A percentile compares a stretch with the other conserved stretches of the same genome.
These are phyloP conservation scores for Colletotrichum chrysophilum DNA, from an alignment of 2,329 filamentous ascomycete genomes.

Conservation along the genomic window DNA sequence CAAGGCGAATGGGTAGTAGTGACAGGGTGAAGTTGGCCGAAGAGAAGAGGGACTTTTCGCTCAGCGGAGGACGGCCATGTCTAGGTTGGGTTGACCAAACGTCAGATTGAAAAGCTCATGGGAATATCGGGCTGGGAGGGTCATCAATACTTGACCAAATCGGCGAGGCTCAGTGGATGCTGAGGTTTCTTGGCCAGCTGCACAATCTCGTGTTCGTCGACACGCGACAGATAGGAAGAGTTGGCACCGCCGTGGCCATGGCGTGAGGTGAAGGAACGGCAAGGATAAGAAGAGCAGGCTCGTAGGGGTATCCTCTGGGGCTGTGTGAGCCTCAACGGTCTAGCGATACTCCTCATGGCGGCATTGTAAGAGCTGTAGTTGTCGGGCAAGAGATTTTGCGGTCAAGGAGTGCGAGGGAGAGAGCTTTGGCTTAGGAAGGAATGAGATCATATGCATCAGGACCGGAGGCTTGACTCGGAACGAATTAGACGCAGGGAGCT, in stretches of 20 bases:
- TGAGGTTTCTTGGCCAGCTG: conserved; percentile 79
- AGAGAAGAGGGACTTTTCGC: conserved; percentile 77
- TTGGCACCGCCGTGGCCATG: conserved; percentile 18
- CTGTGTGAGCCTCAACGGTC: conserved; percentile 43
- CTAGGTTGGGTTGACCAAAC: conserved; percentile 34
- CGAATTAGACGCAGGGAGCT: neutral
- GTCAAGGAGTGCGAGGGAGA: neutral
- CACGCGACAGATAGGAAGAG: conserved; percentile 19
- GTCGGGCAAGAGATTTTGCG: neutral
- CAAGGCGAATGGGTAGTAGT: conserved; percentile 88
- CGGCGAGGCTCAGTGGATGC: conserved; percentile 82
- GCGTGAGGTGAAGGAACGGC: conserved; percentile 23
- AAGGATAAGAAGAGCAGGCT: neutral
- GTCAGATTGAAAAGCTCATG: neutral
- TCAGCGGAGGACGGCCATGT: conserved; percentile 83
- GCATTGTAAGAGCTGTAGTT: conserved; percentile 37
- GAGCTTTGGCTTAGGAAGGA: neutral
- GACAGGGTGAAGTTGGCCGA: conserved; percentile 96
- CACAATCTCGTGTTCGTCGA: conserved; percentile 67
- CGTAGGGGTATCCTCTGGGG: conserved; percentile 20
- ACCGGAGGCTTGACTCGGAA: neutral
- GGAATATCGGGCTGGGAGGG: neutral
- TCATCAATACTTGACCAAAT: conserved; percentile 77
- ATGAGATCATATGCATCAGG: conserved; percentile 13
- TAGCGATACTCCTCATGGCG: conserved; percentile 47